Conservation (phyloP, 768 basidiomycete species). For the Leccinum aurantiacum region DNA sequence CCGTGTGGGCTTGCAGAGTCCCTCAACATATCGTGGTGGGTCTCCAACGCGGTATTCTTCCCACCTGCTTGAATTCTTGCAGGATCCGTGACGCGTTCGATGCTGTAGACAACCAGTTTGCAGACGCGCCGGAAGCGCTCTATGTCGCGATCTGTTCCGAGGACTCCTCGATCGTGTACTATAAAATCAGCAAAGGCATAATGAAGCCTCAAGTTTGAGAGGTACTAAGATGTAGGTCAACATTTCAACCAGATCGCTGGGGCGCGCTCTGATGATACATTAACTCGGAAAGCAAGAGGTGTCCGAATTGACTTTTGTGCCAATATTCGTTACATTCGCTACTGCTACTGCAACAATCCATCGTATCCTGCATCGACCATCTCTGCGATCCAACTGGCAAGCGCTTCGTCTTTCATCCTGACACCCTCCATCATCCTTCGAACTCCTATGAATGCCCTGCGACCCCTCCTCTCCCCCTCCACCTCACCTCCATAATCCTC, state of each 20-base stretch:
- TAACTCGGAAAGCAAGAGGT: background rate
- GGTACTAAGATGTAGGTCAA: too few species aligned
- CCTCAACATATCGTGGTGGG: slow-evolving; percentile 61
- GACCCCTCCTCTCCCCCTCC: slow-evolving; percentile 71
- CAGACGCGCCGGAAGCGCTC: slow-evolving; percentile 41
- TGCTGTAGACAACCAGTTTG: slow-evolving; percentile 35
- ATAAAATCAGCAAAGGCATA: slow-evolving; percentile 76
- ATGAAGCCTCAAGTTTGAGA: slow-evolving; percentile 64
- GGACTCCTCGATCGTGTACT: slow-evolving; percentile 83
- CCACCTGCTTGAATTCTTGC: background rate
- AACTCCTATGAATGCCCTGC: slow-evolving; percentile 66
- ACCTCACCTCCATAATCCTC: slow-evolving; percentile 43
- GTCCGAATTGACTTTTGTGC: slow-evolving; percentile 3
- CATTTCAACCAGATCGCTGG: background rate
- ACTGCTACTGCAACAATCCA: slow-evolving; percentile 27
- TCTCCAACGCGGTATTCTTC: background rate
- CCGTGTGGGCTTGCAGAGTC: slow-evolving; percentile 70
- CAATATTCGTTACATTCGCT: background rate
- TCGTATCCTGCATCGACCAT: slow-evolving; percentile 53
- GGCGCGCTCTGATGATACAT: background rate
- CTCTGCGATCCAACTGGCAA: slow-evolving; percentile 60
- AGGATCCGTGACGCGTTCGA: slow-evolving; percentile 63
- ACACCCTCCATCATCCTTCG: slow-evolving; percentile 63
- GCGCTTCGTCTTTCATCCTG: slow-evolving; percentile 59
- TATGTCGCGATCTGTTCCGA: slow-evolving; percentile 72